Percentiles rank a stretch among this genome's conserved stretches.
Evolutionary conservation across 352 stramenopile genomes (phyloP).

Genomic region (Globisporangium megalacanthum): DNA sequence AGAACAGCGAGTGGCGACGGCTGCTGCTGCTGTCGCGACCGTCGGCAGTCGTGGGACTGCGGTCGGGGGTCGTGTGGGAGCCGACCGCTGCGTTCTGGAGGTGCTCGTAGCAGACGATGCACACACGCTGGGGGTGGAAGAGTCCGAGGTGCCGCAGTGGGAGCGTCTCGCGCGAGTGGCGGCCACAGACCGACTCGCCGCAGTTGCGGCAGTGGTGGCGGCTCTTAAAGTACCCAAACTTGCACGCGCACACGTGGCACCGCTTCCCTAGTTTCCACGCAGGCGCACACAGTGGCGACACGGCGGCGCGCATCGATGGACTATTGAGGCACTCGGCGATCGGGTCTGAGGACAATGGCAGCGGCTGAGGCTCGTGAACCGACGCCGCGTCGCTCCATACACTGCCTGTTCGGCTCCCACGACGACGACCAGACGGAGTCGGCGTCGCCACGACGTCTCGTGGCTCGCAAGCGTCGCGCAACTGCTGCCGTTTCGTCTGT

Average conservation of each 20-base stretch:
- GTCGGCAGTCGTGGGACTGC: neutral
- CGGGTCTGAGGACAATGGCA: constrained; percentile 8
- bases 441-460: neutral
- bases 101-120: constrained; percentile 46
- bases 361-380: neutral
- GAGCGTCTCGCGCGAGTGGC: constrained; percentile 54
- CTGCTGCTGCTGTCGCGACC: neutral
- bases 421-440: neutral
- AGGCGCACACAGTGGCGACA: constrained; percentile 21
- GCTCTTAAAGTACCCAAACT: constrained; percentile 74
- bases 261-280: constrained; percentile 51
- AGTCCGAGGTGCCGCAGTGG: constrained; percentile 55
- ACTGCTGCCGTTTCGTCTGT: constrained; percentile 6
- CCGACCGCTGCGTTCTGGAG: constrained; percentile 27
- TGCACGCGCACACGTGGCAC: constrained; percentile 61
- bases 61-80: constrained; percentile 15
- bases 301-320: constrained; percentile 7
- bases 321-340: constrained; percentile 13
- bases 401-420: neutral
- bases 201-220: constrained; percentile 84
- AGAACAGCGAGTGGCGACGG: constrained; percentile 6
- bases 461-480: neutral
- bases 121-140: constrained; percentile 61
- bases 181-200: constrained; percentile 70
- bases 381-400: neutral